These are phyloP conservation scores for Oryza meridionalis DNA, from an alignment of 176 grass and related monocot species.

Conservation along the genomic window DNA sequence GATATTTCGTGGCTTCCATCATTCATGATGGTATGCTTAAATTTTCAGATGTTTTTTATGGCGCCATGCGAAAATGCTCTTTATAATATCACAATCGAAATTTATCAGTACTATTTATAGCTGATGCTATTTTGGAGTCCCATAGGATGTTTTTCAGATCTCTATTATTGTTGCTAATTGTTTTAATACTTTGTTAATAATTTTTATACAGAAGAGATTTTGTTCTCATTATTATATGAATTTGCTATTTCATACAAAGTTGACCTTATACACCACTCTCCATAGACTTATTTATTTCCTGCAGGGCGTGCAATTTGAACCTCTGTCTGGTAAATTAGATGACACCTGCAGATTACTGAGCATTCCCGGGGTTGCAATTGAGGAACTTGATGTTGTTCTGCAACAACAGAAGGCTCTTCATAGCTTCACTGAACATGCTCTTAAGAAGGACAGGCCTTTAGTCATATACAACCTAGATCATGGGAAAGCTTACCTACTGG, in stretches of 20 bases:
- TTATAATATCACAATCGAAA: too few species aligned
- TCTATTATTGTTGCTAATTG: background rate
- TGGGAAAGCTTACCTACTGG: constrained; percentile 19
- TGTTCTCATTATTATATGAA: background rate
- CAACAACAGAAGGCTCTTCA: constrained; percentile 35
- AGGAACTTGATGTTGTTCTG: constrained; percentile 25
- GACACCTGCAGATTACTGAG: background rate
- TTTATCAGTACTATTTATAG: too few species aligned
- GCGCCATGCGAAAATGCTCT: too few species aligned
- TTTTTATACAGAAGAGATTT: background rate
- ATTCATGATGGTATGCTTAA: too few species aligned
- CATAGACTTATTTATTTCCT: background rate
- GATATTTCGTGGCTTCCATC: too few species aligned
- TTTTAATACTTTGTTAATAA: background rate
- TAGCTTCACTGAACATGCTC: constrained; percentile 32
- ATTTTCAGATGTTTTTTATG: too few species aligned
- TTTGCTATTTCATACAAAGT: too few species aligned
- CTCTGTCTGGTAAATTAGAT: constrained; percentile 22
- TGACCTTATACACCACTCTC: background rate
- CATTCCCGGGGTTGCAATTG: background rate
- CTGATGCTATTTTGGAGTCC: too few species aligned
- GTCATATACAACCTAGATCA: constrained; percentile 41
- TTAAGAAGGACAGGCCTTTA: constrained; percentile 31
- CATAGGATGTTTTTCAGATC: too few species aligned
- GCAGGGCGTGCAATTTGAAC: constrained; percentile 8